Evolutionary conservation across 2,329 filamentous ascomycete species (phyloP), one percentile per base, ranked within the genome.

Genomic region (Cryphonectria parasitica): DNA sequence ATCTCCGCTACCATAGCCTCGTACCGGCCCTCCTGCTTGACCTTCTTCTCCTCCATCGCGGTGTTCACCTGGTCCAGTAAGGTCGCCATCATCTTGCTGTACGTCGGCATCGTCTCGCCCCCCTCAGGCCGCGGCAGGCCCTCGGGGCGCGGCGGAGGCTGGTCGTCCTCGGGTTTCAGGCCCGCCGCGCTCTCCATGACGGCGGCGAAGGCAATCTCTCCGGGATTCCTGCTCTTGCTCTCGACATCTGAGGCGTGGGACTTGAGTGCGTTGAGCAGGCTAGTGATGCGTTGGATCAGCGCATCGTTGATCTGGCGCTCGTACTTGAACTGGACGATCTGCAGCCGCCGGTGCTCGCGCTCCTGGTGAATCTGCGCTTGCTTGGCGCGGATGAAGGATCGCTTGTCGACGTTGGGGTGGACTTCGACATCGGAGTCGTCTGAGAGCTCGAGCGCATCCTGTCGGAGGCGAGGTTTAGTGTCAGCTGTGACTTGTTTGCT

Each of bases 401-500:
- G 90, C 82, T 99, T 99, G 84, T 99, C 96, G 80, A 99, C 96
- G 80, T 99, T 99, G 72, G 96, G 96, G 82, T 99, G 96, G 66
- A 98, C 96, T 83, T 99, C 96, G 77, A 99, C 91, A 78, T 99
- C 96, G 66, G 94, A 98, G 83, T 99, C 96, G 82, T 99, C 96
- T 78, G 94, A 97, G 79, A 99, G 90, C 89, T 99, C 96, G 78
- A 99, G 89, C 71, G 92, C 91, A 80, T 98, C 92, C 91, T 93
- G 72, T n/a, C 11, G 31, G 28, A 13, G 25, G 61, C 34, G 34
- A 25, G 10, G 31, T 34, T 45, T 7, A 43, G 80, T 98, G 92
- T 91, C 93, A 72, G 39, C 17, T 41, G 25, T 11, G 39, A 31
- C 4, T 17, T 13, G 2, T n/a, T 5, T 25, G 49, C 67, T 39